Conservation (phyloP, 1,139 yeast genomes). For the Zygoascus sp. region DNA sequence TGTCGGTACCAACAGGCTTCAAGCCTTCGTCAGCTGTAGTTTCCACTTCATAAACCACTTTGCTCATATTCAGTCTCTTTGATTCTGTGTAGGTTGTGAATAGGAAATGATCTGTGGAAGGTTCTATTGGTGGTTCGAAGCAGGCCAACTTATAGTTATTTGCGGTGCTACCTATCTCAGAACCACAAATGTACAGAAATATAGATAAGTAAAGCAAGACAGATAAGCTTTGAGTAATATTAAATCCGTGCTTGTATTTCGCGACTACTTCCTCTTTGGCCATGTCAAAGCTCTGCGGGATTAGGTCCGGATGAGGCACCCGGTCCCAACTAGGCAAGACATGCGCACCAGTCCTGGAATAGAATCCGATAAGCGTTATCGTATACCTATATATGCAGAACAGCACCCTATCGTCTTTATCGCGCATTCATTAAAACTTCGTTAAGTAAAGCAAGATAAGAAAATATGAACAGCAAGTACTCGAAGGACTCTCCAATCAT, state of each 20-base stretch:
- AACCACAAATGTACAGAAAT: too few species aligned
- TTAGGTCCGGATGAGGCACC: not conserved
- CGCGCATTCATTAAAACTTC: not conserved
- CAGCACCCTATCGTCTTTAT: not conserved
- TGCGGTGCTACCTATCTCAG: too few species aligned
- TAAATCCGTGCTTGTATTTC: not conserved
- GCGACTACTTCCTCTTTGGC: not conserved
- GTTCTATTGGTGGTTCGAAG: too few species aligned
- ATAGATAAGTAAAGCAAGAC: too few species aligned
- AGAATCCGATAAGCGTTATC: conserved; percentile 1
- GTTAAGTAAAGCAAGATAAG: not conserved
- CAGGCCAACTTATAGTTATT: too few species aligned
- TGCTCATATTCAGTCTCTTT: not conserved
- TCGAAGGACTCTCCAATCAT: conserved; percentile 23
- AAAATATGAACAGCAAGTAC: conserved; percentile 1
- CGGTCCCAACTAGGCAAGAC: not conserved
- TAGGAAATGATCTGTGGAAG: not conserved
- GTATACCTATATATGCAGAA: not conserved
- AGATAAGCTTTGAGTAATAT: not conserved
- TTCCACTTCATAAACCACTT: not conserved
- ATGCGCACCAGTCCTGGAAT: not conserved
- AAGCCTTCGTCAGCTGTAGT: not conserved
- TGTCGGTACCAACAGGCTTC: not conserved
- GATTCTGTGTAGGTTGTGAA: not conserved
- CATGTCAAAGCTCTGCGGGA: not conserved